Evolutionary conservation across 805 yeast genomes (phyloP).

Genomic region (Alloascoidea africana): DNA sequence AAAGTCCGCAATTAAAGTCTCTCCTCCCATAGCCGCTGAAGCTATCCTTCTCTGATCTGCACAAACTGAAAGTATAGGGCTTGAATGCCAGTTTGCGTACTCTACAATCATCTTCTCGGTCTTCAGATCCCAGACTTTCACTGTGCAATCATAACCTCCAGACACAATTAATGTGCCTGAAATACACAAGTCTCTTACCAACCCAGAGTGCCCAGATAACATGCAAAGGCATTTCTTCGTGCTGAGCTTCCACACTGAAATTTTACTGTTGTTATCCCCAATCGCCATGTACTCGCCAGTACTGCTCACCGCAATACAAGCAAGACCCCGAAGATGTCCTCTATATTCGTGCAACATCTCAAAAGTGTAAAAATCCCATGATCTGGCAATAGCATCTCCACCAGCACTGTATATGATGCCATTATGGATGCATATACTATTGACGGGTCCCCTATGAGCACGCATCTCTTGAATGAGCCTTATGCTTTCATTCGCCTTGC

Average conservation of each 20-base stretch:
- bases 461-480: too few relatives aligned
- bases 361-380: conserved; percentile 71
- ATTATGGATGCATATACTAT: conserved; percentile 15
- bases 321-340: conserved; percentile 77
- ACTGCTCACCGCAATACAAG: conserved; percentile 68
- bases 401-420: conserved; percentile 18
- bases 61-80: conserved; percentile 4
- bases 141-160: conserved; percentile 20
- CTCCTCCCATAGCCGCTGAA: not conserved
- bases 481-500: too few relatives aligned
- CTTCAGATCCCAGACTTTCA: conserved; percentile 19
- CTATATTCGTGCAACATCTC: conserved; percentile 46
- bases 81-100: conserved; percentile 16
- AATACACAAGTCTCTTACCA: conserved; percentile 40
- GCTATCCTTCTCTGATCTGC: not conserved
- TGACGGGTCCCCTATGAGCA: conserved; percentile 18
- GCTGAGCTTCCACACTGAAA: conserved; percentile 75
- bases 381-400: conserved; percentile 68
- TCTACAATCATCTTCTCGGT: conserved; percentile 12
- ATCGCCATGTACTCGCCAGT: conserved; percentile 56
- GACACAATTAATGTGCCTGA: conserved; percentile 14
- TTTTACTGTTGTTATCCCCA: conserved; percentile 77
- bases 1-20: not conserved
- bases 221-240: conserved; percentile 57
- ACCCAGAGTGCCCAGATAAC: conserved; percentile 71